These are phyloP conservation scores for Mollisiaceae sp. DNA, from an alignment of 2,329 filamentous ascomycete species.

Conservation along the genomic window DNA sequence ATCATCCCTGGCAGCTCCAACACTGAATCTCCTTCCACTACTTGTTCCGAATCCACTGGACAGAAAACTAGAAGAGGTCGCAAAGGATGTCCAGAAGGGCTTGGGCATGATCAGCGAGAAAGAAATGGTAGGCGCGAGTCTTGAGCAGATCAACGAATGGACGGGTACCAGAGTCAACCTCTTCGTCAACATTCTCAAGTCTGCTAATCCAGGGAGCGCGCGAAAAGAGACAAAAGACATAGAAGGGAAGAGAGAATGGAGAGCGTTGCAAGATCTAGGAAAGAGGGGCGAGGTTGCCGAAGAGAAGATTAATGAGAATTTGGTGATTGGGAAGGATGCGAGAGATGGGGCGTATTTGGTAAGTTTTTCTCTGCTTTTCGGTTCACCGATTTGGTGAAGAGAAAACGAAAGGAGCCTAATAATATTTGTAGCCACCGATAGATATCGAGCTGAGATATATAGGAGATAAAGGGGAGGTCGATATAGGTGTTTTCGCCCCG, in stretches of 20 bases:
- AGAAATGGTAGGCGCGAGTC: conserved; percentile 61
- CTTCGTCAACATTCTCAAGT: conserved; percentile 80
- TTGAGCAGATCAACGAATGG: conserved; percentile 78
- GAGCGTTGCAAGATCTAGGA: conserved; percentile 18
- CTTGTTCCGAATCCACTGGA: conserved; percentile 51
- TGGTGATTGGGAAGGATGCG: conserved; percentile 4
- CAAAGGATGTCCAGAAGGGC: conserved; percentile 69
- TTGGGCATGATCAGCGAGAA: conserved; percentile 63
- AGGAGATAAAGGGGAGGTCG: conserved; percentile 28
- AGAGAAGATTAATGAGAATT: conserved; percentile 12
- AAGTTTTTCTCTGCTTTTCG: conserved; percentile 16
- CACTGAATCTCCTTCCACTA: conserved; percentile 79
- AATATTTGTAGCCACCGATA: conserved; percentile 34
- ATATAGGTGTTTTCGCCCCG: conserved; percentile 41
- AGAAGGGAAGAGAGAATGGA: conserved; percentile 17
- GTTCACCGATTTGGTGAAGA: too few relatives aligned
- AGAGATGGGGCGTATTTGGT: conserved; percentile 34
- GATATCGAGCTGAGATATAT: conserved; percentile 42
- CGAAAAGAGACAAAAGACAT: background rate
- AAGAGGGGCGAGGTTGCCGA: conserved; percentile 25
- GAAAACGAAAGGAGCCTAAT: conserved; percentile 15
- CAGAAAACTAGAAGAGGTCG: conserved; percentile 53
- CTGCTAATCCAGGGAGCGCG: background rate
- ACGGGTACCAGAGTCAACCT: conserved; percentile 72
- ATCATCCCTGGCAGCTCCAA: conserved; percentile 64